phyloP scores from a whole-genome alignment of 2,329 filamentous ascomycete genomes.

The Cephalotrichum gorgonifer region DNA sequence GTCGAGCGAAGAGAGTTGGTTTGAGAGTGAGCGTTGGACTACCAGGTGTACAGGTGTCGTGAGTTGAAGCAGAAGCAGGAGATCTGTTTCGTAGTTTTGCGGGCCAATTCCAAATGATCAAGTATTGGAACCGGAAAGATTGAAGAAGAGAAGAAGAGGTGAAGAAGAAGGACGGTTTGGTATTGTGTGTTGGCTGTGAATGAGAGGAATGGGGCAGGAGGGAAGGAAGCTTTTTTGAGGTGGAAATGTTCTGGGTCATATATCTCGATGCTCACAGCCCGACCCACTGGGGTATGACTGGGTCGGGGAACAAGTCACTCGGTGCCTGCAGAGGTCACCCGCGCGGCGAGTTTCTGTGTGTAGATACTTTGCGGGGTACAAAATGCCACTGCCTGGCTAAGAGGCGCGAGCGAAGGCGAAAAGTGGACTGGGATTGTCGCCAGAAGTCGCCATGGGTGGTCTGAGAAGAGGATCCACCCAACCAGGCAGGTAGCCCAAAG shows the following conservation, averaged over 20 bases:
- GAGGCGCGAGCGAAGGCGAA: neutral
- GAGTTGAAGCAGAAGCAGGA: neutral
- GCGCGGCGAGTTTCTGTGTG: neutral
- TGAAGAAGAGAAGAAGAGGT: neutral
- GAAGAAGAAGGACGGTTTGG: neutral
- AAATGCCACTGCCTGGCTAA: neutral
- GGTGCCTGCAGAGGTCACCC: neutral
- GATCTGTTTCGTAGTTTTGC: neutral
- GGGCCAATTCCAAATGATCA: neutral
- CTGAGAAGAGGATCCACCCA: conserved; percentile 4
- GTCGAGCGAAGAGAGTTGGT: neutral
- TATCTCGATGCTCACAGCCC: conserved; percentile 5
- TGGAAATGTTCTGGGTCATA: conserved; percentile 2
- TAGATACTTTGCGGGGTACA: neutral
- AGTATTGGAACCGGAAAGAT: neutral
- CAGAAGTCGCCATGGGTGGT: neutral
- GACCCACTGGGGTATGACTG: conserved; percentile 3
- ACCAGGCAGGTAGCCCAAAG: conserved; percentile 4
- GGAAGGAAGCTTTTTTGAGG: neutral
- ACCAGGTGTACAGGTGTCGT: neutral
- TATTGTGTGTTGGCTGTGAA: neutral
- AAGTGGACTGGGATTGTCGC: neutral
- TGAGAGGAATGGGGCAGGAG: neutral
- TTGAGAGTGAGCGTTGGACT: neutral
- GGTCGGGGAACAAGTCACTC: neutral